Conservation (phyloP, 805 yeast genomes). For the Diddensiella transvaalensis region DNA sequence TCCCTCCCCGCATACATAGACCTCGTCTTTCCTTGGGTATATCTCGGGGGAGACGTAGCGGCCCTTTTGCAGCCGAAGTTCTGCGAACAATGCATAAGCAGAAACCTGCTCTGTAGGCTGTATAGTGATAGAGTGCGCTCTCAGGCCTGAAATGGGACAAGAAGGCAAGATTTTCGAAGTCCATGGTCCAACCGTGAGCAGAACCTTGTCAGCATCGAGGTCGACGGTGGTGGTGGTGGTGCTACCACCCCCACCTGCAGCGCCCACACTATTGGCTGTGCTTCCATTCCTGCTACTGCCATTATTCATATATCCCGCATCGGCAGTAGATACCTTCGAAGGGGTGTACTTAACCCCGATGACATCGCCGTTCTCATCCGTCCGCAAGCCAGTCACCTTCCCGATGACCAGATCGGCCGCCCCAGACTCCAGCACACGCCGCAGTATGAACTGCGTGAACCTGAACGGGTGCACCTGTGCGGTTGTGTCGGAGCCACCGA, state of each 20-base stretch:
- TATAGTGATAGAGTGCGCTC: constrained; percentile 93
- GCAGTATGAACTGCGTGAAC: constrained; percentile 79
- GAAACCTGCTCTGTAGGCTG: constrained; percentile 79
- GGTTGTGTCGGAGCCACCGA: constrained; percentile 84
- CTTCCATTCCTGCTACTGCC: neutral
- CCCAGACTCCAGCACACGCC: constrained; percentile 76
- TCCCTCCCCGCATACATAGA: constrained; percentile 96
- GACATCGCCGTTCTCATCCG: constrained; percentile 61
- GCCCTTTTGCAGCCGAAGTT: constrained; percentile 63
- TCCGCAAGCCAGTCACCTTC: constrained; percentile 59
- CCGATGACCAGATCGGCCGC: constrained; percentile 83
- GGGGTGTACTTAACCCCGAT: constrained; percentile 65
- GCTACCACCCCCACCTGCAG: constrained; percentile 19
- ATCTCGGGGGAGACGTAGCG: constrained; percentile 78
- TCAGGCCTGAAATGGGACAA: constrained; percentile 89
- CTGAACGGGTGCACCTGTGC: constrained; percentile 97
- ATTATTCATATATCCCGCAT: no score
- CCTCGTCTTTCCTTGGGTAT: constrained; percentile 92
- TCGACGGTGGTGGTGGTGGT: constrained; percentile 6
- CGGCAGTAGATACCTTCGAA: constrained; percentile 31
- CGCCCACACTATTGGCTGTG: constrained; percentile 22
- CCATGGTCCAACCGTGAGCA: constrained; percentile 95
- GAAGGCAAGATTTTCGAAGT: constrained; percentile 84
- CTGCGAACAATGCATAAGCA: constrained; percentile 93
- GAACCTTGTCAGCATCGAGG: constrained; percentile 69